These are phyloP conservation scores for Plicaturopsis crispa DNA, from an alignment of 768 basidiomycete species.

Conservation along the genomic window DNA sequence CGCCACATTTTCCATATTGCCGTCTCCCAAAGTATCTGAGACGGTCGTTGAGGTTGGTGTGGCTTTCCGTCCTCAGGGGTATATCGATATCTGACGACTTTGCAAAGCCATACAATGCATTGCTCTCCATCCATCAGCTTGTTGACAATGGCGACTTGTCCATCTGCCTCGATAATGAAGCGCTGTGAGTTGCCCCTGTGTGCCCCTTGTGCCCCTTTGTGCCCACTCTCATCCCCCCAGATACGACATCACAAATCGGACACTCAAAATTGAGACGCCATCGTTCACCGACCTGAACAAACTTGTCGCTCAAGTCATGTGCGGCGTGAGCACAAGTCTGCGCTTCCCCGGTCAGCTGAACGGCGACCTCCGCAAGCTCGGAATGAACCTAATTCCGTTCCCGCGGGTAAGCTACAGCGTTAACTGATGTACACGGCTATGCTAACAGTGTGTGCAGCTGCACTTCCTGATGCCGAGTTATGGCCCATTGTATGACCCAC, in stretches of 20 bases:
- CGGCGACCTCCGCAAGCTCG: constrained; percentile 84
- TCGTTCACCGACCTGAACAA: constrained; percentile 64
- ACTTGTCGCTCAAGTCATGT: constrained; percentile 88
- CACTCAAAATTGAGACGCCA: constrained; percentile 59
- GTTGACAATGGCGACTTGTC: constrained; percentile 82
- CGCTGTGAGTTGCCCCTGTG: constrained; percentile 49
- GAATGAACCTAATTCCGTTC: constrained; percentile 93
- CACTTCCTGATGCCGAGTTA: constrained; percentile 97
- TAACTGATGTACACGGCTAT: neutral
- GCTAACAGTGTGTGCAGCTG: constrained; percentile 39
- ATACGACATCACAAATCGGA: constrained; percentile 63
- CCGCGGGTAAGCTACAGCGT: constrained; percentile 57
- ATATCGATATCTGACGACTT: constrained; percentile 2
- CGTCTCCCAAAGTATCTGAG: constrained; percentile 52
- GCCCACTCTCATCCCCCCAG: constrained; percentile 24
- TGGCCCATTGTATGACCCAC: constrained; percentile 77
- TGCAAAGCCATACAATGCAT: constrained; percentile 68
- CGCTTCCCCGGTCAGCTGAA: constrained; percentile 94
- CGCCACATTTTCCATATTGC: constrained; percentile 45
- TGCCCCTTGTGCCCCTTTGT: neutral
- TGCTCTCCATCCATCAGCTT: constrained; percentile 84
- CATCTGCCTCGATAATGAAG: constrained; percentile 84
- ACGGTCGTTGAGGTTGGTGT: constrained; percentile 43
- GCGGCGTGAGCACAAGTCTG: constrained; percentile 86
- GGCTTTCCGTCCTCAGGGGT: neutral